These are phyloP conservation scores for Globisporangium cederbergense DNA, from an alignment of 352 stramenopile genomes.

Conservation along the genomic window DNA sequence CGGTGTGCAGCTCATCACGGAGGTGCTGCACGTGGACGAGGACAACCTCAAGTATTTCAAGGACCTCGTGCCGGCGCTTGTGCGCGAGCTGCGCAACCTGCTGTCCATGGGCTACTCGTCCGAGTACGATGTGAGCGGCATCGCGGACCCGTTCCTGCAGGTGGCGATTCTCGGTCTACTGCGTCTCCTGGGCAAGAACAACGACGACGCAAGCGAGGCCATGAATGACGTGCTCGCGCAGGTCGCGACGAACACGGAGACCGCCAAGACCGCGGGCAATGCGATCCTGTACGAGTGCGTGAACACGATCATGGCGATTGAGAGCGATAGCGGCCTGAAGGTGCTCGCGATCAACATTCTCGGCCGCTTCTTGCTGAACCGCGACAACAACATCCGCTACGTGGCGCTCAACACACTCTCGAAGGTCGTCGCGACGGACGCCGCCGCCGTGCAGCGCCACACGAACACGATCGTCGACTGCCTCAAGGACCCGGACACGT, in stretches of 20 bases:
- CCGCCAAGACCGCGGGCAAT: conserved; percentile 99
- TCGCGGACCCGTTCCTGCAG: conserved; percentile 98
- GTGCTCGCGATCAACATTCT: conserved; percentile 99
- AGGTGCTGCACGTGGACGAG: conserved; percentile 86
- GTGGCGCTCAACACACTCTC: conserved; percentile 98
- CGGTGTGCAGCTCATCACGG: conserved; percentile 95
- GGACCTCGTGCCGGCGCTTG: conserved; percentile 70
- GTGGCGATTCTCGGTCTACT: conserved; percentile 90
- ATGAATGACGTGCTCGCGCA: conserved; percentile 99
- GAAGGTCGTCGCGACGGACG: conserved; percentile 88
- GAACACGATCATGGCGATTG: conserved; percentile 98
- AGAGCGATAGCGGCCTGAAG: conserved; percentile 95
- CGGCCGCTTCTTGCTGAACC: conserved; percentile 97
- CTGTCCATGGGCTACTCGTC: conserved; percentile 97
- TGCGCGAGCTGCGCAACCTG: conserved; percentile 93
- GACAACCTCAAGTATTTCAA: conserved; percentile 76
- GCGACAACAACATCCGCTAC: conserved; percentile 99
- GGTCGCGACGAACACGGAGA: conserved; percentile 99
- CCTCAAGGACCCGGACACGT: conserved; percentile 97
- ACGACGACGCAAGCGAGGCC: conserved; percentile 90
- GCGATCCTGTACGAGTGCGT: conserved; percentile 99
- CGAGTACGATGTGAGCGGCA: conserved; percentile 98
- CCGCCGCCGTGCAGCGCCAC: conserved; percentile 96
- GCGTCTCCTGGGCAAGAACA: conserved; percentile 93
- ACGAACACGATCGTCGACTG: conserved; percentile 95